These are phyloP conservation scores for Trypethelium eluteriae DNA, from an alignment of 495 filamentous ascomycete species.

Conservation along the genomic window DNA sequence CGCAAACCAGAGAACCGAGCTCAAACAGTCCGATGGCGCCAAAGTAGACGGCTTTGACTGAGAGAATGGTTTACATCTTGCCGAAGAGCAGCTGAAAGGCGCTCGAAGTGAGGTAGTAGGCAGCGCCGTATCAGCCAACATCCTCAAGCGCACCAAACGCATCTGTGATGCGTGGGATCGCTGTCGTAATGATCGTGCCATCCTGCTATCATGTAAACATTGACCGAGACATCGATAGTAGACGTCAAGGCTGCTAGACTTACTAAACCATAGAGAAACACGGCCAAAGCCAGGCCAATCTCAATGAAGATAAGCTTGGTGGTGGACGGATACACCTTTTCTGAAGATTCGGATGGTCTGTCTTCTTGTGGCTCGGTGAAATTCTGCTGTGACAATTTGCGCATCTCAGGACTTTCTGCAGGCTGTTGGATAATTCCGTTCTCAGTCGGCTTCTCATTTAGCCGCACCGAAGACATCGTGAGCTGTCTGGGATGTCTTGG, in stretches of 20 bases:
- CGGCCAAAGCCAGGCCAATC: not conserved
- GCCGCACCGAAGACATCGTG: not conserved
- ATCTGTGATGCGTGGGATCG: constrained; percentile 13
- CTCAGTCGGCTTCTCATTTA: not conserved
- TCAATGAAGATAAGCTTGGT: not conserved
- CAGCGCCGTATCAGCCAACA: constrained; percentile 41
- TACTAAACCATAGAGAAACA: not conserved
- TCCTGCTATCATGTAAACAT: not conserved
- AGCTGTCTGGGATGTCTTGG: not conserved
- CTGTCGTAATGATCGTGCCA: constrained; percentile 11
- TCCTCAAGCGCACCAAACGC: not conserved
- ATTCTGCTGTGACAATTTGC: not conserved
- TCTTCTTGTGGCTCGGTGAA: not conserved
- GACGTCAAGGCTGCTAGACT: not conserved
- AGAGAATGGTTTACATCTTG: constrained; percentile 36
- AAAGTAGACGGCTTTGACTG: constrained; percentile 54
- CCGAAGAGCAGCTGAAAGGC: constrained; percentile 39
- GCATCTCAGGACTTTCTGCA: not conserved
- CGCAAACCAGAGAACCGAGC: constrained; percentile 76
- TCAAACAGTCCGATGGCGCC: constrained; percentile 73
- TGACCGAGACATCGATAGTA: not conserved
- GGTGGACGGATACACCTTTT: not conserved
- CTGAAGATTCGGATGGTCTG: no score
- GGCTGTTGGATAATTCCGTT: not conserved
- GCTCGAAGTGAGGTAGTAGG: constrained; percentile 66